Base-by-base conservation (phyloP, 192 early-diverging fungal species). In the Chytriomyces sp. region DNA sequence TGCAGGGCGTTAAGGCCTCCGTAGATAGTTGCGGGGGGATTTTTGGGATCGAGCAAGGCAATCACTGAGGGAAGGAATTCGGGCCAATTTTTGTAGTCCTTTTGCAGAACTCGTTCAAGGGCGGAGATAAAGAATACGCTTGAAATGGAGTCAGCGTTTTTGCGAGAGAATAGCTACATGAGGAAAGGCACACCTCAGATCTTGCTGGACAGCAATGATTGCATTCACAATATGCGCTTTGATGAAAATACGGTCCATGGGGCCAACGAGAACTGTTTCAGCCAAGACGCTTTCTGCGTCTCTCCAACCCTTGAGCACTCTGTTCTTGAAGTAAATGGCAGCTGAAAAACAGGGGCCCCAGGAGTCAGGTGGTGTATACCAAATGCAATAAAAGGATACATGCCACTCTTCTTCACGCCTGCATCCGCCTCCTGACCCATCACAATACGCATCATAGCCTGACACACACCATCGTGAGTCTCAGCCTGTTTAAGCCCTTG, bases 311-410 rank as follows among this genome's bases (percentile, higher is more conserved):
- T 86, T 87, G 44, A 82, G 81, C 47, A 95, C 79, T 7, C 91
- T 85, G 84, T 97, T 97, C 78, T 97, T 97, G 82, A 97, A 94
- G 87, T 93, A 96, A 77, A 97, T 93, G 9, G 94, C 86, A 50
- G 84, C 86, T 85, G 79, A n/a, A 20, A 59, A 44, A 18, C 35
- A 49, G 48, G 23, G 70, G 13, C 67, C 23, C 9, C 23, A 18
- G 26, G 9, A 61, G 35, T 59, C 47, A 26, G 7, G 11, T 18
- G 10, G 45, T 23, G 5, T 63, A 11, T 5, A 44, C 9, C 8
- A 13, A 61, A 5, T 28, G 20, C 16, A 26, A n/a, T 23, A 6
- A 28, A 26, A 8, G 45, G 46, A 11, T n/a, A 23, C 64, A 11
- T 26, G 85, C 86, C 86, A 28, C 75, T 81, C 75, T 87, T 84